Conservation (phyloP, 345 rosid species). For the Psidium guajava region DNA sequence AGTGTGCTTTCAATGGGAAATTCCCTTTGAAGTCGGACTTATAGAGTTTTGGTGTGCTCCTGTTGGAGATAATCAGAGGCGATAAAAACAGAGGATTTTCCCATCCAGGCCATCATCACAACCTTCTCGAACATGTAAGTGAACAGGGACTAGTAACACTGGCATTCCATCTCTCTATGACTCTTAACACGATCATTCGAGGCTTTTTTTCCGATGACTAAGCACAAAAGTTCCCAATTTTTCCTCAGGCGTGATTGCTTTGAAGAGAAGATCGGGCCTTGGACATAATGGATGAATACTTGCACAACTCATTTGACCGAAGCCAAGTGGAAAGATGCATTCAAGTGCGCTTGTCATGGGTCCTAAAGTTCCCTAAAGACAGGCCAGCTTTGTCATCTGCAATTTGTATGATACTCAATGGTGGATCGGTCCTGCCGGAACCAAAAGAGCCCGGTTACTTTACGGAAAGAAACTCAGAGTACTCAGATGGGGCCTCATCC, state of each 20-base stretch:
- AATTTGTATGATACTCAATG: no score
- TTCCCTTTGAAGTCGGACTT: slow-evolving; percentile 36
- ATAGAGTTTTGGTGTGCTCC: slow-evolving; percentile 32
- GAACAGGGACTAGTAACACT: no score
- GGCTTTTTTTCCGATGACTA: no score
- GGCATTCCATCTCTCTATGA: no score
- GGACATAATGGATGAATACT: slow-evolving; percentile 3
- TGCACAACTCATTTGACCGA: not conserved
- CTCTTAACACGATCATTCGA: no score
- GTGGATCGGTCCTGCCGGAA: not conserved
- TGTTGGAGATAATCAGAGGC: slow-evolving; percentile 37
- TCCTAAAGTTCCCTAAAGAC: no score
- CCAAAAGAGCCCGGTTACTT: not conserved
- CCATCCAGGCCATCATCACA: slow-evolving; percentile 6
- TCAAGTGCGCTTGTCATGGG: no score
- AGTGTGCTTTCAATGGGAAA: slow-evolving; percentile 21
- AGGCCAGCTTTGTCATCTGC: no score
- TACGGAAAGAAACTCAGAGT: not conserved
- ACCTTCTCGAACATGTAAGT: slow-evolving; percentile 11
- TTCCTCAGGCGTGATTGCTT: slow-evolving; percentile 15
- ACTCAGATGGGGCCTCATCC: not conserved
- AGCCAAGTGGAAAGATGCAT: not conserved
- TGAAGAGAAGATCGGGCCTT: slow-evolving; percentile 4
- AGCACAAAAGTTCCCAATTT: no score
- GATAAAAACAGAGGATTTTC: slow-evolving; percentile 30